These are phyloP conservation scores for Yarrowia bubula DNA, from an alignment of 805 yeast genomes.

Conservation along the genomic window DNA sequence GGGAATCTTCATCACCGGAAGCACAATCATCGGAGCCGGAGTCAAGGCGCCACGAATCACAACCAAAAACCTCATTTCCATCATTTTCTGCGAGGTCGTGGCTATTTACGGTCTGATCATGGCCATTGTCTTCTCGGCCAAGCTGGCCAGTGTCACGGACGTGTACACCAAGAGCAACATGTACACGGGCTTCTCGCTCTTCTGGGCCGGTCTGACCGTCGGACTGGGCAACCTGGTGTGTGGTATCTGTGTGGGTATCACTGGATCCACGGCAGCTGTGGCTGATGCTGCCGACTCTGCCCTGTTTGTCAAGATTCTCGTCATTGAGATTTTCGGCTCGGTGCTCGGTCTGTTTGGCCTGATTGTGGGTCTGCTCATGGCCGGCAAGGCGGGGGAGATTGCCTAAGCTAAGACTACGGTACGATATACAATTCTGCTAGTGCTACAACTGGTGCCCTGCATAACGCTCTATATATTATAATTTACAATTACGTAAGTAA, in stretches of 20 bases:
- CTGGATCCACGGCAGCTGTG: constrained; percentile 98
- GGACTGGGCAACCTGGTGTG: constrained; percentile 91
- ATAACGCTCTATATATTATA: constrained; percentile 27
- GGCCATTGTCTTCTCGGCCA: constrained; percentile 95
- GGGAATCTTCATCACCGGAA: constrained; percentile 94
- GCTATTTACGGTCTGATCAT: constrained; percentile 97
- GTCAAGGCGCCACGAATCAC: constrained; percentile 97
- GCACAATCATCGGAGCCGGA: constrained; percentile 95
- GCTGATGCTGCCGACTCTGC: constrained; percentile 97
- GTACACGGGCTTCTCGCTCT: constrained; percentile 91
- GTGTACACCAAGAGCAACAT: constrained; percentile 77
- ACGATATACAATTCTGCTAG: not conserved
- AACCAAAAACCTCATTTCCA: constrained; percentile 91
- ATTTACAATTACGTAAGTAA: constrained; percentile 21
- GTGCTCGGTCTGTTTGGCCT: constrained; percentile 96
- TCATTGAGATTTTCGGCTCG: constrained; percentile 95
- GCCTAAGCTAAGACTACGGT: constrained; percentile 40
- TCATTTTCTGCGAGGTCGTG: constrained; percentile 98
- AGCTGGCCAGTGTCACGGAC: constrained; percentile 60
- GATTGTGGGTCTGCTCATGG: constrained; percentile 95
- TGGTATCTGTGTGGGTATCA: constrained; percentile 95
- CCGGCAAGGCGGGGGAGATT: constrained; percentile 90
- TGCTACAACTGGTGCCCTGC: constrained; percentile 20
- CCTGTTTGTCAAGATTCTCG: constrained; percentile 90
- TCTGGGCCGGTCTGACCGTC: constrained; percentile 98